These are phyloP conservation scores for Eimeria maxima DNA, from an alignment of 169 alveolate species.

Conservation along the genomic window DNA sequence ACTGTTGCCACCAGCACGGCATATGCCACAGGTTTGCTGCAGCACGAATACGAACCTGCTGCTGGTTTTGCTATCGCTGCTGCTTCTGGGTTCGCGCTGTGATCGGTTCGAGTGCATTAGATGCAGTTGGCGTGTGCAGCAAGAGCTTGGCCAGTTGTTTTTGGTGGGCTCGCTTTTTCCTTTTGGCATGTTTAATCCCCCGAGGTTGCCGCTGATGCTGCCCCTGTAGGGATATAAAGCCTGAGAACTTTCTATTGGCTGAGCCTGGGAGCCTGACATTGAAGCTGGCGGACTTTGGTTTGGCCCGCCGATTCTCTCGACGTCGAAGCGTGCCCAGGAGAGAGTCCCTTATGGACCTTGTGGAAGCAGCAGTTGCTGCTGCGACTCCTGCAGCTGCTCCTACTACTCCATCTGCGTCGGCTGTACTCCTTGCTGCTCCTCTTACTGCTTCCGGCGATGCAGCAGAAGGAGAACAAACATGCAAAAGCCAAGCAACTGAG, in stretches of 20 bases:
- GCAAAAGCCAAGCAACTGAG: background rate
- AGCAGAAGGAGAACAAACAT: background rate
- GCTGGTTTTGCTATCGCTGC: background rate
- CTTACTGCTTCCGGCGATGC: background rate
- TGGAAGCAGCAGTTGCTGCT: conserved; percentile 70
- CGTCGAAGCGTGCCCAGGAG: background rate
- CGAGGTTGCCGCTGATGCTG: conserved; percentile 6
- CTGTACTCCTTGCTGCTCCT: too few species aligned
- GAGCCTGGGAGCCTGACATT: conserved; percentile 56
- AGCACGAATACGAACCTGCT: background rate
- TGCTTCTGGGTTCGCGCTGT: background rate
- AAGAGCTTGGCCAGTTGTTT: background rate
- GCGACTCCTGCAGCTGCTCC: conserved; percentile 17
- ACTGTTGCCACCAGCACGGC: conserved; percentile 68
- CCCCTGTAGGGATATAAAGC: conserved; percentile 73
- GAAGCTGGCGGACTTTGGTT: conserved; percentile 75
- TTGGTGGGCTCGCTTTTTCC: too few species aligned
- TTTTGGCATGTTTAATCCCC: background rate
- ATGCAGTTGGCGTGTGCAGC: background rate
- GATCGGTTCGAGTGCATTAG: background rate
- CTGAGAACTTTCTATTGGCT: conserved; percentile 78
- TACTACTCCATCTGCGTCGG: background rate
- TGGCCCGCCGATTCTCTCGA: conserved; percentile 55
- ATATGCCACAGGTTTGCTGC: conserved; percentile 75
- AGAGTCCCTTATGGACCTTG: conserved; percentile 3